Evolutionary conservation across 768 basidiomycete genomes (phyloP).

Genomic region (Kwoniella europaea): DNA sequence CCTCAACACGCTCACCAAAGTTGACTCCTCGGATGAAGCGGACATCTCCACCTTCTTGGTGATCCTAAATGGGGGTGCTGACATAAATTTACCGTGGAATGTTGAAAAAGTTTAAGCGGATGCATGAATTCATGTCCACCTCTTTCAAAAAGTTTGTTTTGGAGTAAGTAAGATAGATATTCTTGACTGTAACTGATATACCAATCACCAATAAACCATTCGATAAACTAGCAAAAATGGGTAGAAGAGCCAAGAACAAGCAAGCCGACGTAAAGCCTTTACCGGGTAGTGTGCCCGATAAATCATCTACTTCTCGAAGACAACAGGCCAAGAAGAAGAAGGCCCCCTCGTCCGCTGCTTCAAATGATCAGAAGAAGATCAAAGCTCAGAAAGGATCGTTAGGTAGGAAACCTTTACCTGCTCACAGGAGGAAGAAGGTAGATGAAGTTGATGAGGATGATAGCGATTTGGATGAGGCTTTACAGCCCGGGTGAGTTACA

Average conservation of each 20-base stretch:
- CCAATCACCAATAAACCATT: background rate
- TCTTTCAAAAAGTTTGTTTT: background rate
- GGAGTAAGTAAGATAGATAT: too few species aligned
- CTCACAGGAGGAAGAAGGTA: slow-evolving; percentile 38
- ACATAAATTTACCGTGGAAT: background rate
- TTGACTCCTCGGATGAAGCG: background rate
- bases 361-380: slow-evolving; percentile 29
- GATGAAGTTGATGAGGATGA: slow-evolving; percentile 49
- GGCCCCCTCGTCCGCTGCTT: slow-evolving; percentile 31
- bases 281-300: slow-evolving; percentile 44
- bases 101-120: background rate
- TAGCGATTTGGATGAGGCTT: slow-evolving; percentile 53
- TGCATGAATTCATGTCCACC: slow-evolving; percentile 3
- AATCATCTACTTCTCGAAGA: slow-evolving; percentile 21
- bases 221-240: slow-evolving; percentile 40
- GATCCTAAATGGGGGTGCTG: background rate
- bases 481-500: slow-evolving; percentile 41
- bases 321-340: slow-evolving; percentile 46
- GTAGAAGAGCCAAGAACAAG: slow-evolving; percentile 56
- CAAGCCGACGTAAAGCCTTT: slow-evolving; percentile 50
- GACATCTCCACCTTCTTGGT: background rate
- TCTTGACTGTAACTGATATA: too few species aligned
- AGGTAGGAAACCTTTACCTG: slow-evolving; percentile 28
- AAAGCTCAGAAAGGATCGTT: slow-evolving; percentile 35
- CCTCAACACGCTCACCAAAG: background rate